Evolutionary conservation across 2,329 filamentous ascomycete genomes (phyloP).

Genomic region (Colletotrichum sp.): DNA sequence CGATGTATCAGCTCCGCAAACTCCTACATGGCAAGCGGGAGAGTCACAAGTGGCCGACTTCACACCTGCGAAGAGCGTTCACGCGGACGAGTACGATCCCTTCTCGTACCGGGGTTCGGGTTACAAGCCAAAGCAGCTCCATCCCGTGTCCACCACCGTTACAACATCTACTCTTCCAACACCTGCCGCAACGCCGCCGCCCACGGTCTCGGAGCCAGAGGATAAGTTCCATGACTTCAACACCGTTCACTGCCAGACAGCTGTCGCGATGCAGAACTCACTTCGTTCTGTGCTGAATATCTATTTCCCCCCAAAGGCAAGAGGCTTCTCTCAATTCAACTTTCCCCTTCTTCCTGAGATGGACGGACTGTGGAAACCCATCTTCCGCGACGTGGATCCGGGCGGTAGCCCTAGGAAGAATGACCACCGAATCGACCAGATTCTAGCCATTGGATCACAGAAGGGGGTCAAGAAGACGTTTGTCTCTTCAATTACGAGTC

Average conservation of each 20-base stretch:
- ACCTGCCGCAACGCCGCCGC: constrained; percentile 47
- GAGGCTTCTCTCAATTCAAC: constrained; percentile 52
- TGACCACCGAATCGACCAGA: constrained; percentile 54
- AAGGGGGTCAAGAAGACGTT: constrained; percentile 57
- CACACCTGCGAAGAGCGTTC: constrained; percentile 11
- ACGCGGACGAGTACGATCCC: constrained; percentile 50
- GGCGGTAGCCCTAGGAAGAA: constrained; percentile 31
- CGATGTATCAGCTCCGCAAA: neutral
- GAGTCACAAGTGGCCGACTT: neutral
- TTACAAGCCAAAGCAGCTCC: neutral
- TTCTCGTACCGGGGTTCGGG: constrained; percentile 38
- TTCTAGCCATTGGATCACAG: constrained; percentile 65
- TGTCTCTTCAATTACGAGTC: constrained; percentile 50
- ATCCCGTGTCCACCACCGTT: constrained; percentile 13
- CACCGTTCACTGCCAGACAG: constrained; percentile 45
- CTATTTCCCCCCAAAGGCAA: constrained; percentile 53
- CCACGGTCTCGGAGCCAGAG: constrained; percentile 29
- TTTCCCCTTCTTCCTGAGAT: constrained; percentile 54
- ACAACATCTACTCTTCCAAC: constrained; percentile 43
- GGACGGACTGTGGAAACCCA: constrained; percentile 57
- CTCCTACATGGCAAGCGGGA: neutral
- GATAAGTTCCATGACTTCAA: constrained; percentile 52
- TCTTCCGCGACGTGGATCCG: constrained; percentile 47
- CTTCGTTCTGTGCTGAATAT: constrained; percentile 57
- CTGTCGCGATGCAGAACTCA: constrained; percentile 61